Conservation (phyloP, 129 eudicot genomes). For the Centrapalus pauciflorus region DNA sequence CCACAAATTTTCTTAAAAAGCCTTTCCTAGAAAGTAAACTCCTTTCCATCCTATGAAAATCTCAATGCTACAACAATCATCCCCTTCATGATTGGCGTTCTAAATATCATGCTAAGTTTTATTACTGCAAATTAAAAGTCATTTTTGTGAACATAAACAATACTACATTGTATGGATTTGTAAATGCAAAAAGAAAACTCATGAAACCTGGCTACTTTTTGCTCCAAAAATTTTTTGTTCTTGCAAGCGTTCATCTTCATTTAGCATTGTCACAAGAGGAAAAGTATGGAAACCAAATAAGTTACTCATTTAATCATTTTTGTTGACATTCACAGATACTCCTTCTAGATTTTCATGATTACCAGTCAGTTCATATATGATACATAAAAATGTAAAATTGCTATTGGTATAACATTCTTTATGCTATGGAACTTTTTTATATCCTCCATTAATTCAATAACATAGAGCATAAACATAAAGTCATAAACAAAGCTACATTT, state of each 20-base stretch:
- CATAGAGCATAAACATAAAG: background rate
- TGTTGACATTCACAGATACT: background rate
- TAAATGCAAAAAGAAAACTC: background rate
- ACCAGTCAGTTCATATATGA: background rate
- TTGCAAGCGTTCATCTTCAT: too few relatives aligned
- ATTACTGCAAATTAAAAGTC: too few relatives aligned
- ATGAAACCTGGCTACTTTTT: too few relatives aligned
- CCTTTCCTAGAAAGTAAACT: too few relatives aligned
- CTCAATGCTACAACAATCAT: too few relatives aligned
- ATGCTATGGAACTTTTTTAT: background rate
- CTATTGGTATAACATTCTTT: background rate
- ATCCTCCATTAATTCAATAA: background rate
- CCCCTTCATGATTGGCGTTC: too few relatives aligned
- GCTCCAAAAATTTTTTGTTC: background rate
- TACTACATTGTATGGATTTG: background rate
- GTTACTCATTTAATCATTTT: background rate
- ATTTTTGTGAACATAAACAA: too few relatives aligned
- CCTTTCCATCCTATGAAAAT: too few relatives aligned
- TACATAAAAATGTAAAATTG: background rate
- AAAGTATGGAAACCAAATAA: too few relatives aligned
- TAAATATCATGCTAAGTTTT: too few relatives aligned
- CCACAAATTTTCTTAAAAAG: background rate
- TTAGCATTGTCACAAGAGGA: too few relatives aligned
- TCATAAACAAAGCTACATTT: constrained; percentile 1
- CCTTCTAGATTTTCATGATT: background rate